Evolutionary conservation across 208 protist genomes (phyloP).

Genomic region (Wallacemonas sp.): DNA sequence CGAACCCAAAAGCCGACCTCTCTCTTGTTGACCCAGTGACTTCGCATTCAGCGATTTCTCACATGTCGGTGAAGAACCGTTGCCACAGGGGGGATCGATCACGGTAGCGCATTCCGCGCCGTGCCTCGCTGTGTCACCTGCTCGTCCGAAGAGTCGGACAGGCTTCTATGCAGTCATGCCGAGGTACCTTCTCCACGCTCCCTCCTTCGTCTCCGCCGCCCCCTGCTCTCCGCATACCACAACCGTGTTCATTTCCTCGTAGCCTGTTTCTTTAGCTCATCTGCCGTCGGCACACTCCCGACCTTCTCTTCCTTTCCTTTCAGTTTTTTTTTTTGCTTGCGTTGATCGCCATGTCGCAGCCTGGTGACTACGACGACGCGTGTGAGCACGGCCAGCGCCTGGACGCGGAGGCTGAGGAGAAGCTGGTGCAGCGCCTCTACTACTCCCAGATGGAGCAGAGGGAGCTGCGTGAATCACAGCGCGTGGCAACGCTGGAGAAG

Average conservation of each 20-base stretch:
- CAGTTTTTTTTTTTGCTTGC: background rate
- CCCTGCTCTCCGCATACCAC: background rate
- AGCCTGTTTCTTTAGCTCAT: slow-evolving; percentile 15
- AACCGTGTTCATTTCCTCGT: background rate
- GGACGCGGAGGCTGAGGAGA: slow-evolving; percentile 45
- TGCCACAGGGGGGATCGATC: too few relatives aligned
- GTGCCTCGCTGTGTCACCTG: too few relatives aligned
- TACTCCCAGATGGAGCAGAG: slow-evolving; percentile 72
- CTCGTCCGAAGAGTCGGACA: too few relatives aligned
- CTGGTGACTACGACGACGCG: slow-evolving; percentile 17
- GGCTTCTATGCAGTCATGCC: too few relatives aligned
- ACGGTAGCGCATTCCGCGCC: too few relatives aligned
- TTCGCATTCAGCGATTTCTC: too few relatives aligned
- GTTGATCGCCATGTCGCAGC: background rate
- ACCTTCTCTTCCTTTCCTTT: background rate
- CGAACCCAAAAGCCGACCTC: too few relatives aligned
- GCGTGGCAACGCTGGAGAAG: slow-evolving; percentile 41
- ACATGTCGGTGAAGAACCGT: too few relatives aligned
- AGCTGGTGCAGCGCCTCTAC: slow-evolving; percentile 78
- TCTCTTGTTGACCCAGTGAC: too few relatives aligned
- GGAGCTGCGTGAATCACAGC: slow-evolving; percentile 62
- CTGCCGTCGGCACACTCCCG: background rate
- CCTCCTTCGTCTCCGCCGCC: background rate
- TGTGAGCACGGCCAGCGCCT: slow-evolving; percentile 23
- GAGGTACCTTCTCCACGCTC: too few relatives aligned